These are phyloP conservation scores for Colletotrichum tofieldiae DNA, from an alignment of 2,329 filamentous ascomycete species.

Conservation along the genomic window DNA sequence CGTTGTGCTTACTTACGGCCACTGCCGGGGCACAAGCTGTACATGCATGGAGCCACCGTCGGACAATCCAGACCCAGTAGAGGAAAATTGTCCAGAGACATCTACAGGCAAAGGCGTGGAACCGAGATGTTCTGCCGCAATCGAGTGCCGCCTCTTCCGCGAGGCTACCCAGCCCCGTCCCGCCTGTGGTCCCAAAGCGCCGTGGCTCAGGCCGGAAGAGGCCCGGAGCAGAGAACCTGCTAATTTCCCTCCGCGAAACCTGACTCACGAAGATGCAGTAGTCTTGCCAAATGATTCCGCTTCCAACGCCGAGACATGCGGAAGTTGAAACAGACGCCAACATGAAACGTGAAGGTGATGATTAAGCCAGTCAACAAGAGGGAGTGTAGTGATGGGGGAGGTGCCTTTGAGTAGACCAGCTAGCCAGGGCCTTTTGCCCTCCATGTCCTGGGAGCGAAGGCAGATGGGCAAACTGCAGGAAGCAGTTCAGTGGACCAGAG, in stretches of 20 bases:
- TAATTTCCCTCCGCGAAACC: constrained; percentile 15
- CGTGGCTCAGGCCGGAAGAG: constrained; percentile 2
- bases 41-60: too few species aligned
- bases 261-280: neutral
- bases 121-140: neutral
- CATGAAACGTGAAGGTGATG: constrained; percentile 16
- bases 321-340: constrained; percentile 34
- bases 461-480: too few species aligned
- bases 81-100: neutral
- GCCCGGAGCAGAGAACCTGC: neutral
- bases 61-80: neutral
- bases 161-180: neutral
- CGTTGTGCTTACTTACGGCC: neutral
- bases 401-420: neutral
- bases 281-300: constrained; percentile 12
- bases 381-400: neutral
- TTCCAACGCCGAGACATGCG: constrained; percentile 26
- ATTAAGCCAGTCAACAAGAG: neutral
- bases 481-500: too few species aligned
- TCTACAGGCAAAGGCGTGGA: neutral
- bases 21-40: neutral
- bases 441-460: too few species aligned
- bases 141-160: neutral
- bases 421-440: neutral
- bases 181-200: neutral